Conservation (phyloP, 225 moss, liverwort and hornwort genomes). For the Marchantia polymorpha region DNA sequence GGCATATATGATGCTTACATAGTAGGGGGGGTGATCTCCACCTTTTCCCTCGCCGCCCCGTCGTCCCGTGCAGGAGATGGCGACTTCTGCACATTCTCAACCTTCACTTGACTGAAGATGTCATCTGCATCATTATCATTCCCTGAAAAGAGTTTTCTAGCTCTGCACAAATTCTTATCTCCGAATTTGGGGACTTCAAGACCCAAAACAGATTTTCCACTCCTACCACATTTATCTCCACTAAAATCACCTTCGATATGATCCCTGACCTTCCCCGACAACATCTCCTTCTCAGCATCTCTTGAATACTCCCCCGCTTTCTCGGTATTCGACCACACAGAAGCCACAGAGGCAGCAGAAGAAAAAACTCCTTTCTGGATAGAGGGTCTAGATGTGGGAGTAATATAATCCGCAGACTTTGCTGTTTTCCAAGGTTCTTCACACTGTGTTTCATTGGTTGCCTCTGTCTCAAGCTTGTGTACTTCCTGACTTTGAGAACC, state of each 20-base stretch:
- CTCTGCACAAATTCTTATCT: constrained; percentile 19
- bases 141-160: constrained; percentile 18
- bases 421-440: constrained; percentile 1
- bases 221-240: constrained; percentile 5
- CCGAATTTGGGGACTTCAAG: constrained; percentile 16
- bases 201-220: constrained; percentile 10
- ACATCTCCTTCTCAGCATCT: not conserved
- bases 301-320: constrained; percentile 3
- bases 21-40: constrained; percentile 17
- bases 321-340: constrained; percentile 19
- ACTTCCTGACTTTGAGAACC: constrained; percentile 36
- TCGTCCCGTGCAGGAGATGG: constrained; percentile 34
- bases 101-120: constrained; percentile 3
- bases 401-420: constrained; percentile 13
- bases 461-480: constrained; percentile 20
- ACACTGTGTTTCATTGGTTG: constrained; percentile 3
- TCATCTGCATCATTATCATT: constrained; percentile 12
- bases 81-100: constrained; percentile 5
- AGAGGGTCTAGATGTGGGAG: constrained; percentile 26
- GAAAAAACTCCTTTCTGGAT: constrained; percentile 19
- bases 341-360: constrained; percentile 25
- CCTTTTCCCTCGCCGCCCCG: constrained; percentile 28
- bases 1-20: constrained; percentile 26
- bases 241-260: constrained; percentile 12
- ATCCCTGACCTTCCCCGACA: constrained; percentile 5